Evolutionary conservation across 2,329 filamentous ascomycete species (phyloP), one percentile per base, ranked within the genome.

Genomic region (Xylaria sp.): DNA sequence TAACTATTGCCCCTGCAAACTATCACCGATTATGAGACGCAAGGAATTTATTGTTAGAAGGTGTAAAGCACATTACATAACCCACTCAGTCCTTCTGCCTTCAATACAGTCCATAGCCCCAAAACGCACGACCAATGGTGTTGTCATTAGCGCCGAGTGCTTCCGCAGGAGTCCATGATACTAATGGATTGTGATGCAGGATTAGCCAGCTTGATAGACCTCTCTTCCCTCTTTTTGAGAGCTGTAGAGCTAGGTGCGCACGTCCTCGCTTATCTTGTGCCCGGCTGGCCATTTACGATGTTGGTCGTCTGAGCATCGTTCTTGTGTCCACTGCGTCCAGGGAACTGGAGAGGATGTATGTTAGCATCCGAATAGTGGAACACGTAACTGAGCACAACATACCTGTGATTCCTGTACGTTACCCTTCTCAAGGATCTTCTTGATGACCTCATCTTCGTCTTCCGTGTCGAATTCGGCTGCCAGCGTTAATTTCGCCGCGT

Each of bases 391-490:
- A 40, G 2, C 9, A 3, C 23, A 35, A 2, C 71, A 78, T 75
- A 86, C 84, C 78, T 84, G 79, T 17, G 78, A 69, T 72, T 87
- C 84, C 78, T 95, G 89, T 58, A 89, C 76, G 15, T 82, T 82
- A 21, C 94, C 94, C 75, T 87, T 86, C 80, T 92, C 85, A 43
- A 98, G 81, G 67, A 99, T 97, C 79, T 87, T 82, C 79, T 87
- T 87, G 73, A 98, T 89, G 62, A 90, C 89, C 0, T 94, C 91
- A 7, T 97, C 94, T 23, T 92, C 89, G 57, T 88, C 83, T 70
- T 83, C 79, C 14, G 92, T 94, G 70, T 92, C 92, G 71, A 99
- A 99, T 80, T 98, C 94, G 69, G 88, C 90, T 73, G 95, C 89
- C 4, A 99, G 83, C 49, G 83, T 83, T 45, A 82, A 79, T 69